Base-by-base conservation (phyloP, 768 basidiomycete genomes). In the Pholiota molesta region DNA sequence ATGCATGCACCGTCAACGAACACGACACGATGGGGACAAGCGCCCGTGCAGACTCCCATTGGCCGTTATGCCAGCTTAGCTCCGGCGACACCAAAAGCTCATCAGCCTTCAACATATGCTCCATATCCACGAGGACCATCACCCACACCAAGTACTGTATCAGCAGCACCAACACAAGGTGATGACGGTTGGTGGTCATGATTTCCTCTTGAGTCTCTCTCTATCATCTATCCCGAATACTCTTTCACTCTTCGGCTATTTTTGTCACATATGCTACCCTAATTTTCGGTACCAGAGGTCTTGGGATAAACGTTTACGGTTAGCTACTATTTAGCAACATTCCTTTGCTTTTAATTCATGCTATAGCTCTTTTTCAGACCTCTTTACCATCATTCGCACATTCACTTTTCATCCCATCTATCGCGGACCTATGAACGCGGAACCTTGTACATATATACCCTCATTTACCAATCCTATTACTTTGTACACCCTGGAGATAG, bases 151-250 rank as follows among this genome's bases (percentile, higher is more conserved):
- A 94, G 93, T 68, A 84, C 78, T 1, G 87, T 89, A n/a, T 91
- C 90, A 21, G 78, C 84, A 29, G 82, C 87, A 9, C 90, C 89
- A 7, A 92, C 90, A 0, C 78, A 85, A 61, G 85, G 85, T 44
- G 80, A 86, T 1, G 88, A 94, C 52, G 93, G 92, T 37, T 95
- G 92, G 93, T 94, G 86, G 84, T 77, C 78, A 67, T 91, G 78
- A 77, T 55, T 51, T 33, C 52, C 39, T n/a, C 53, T 35, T 37
- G 14, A 21, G 23, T 57, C 23, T 44, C 23, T 44, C 40, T 66
- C 55, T 54, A 47, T 57, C 53, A 37, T 60, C 47, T 62, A 55
- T 44, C 54, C 57, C 52, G 55, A 62, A 65, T 56, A 33, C 52
- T 59, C 47, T 33, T 49, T 62, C 45, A 35, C 58, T 56, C 62